Conservation (phyloP, 1,284 basidiomycete genomes). For the Apiotrichum laibachii region DNA sequence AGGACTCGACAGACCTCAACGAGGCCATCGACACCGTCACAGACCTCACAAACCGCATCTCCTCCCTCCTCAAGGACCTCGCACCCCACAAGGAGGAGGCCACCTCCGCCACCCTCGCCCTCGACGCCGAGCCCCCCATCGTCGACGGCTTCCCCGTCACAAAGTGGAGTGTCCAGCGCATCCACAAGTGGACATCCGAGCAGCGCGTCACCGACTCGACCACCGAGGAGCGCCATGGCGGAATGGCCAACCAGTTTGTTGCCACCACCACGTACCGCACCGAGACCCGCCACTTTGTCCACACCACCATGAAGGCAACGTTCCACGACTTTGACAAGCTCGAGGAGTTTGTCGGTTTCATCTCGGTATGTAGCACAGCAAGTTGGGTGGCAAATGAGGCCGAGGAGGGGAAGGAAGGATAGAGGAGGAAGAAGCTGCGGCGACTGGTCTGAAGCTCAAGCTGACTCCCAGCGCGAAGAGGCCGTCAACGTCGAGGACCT, state of each 20-base stretch:
- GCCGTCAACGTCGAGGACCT: conserved; percentile 4
- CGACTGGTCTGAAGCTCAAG: background rate
- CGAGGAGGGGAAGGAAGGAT: too few relatives aligned
- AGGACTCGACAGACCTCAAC: background rate
- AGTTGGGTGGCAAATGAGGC: too few relatives aligned
- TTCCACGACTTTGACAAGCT: conserved; percentile 20
- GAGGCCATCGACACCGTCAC: background rate
- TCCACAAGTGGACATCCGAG: conserved; percentile 7
- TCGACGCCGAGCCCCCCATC: conserved; percentile 12
- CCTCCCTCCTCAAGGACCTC: background rate
- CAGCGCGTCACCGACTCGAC: background rate
- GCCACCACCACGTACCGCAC: background rate
- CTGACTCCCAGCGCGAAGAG: background rate
- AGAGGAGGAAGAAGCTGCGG: too few relatives aligned
- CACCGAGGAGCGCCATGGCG: background rate
- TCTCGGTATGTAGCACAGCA: conserved; percentile 8
- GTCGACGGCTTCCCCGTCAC: conserved; percentile 15
- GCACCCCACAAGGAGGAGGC: conserved; percentile 6
- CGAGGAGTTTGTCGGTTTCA: background rate
- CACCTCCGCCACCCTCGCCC: background rate
- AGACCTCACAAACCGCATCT: background rate
- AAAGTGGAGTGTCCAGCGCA: conserved; percentile 18
- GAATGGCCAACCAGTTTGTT: background rate
- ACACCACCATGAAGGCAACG: conserved; percentile 1
- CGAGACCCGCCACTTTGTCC: conserved; percentile 1